phyloP scores from a whole-genome alignment of 139 green algal species.

The Chlorella sorokiniana region DNA sequence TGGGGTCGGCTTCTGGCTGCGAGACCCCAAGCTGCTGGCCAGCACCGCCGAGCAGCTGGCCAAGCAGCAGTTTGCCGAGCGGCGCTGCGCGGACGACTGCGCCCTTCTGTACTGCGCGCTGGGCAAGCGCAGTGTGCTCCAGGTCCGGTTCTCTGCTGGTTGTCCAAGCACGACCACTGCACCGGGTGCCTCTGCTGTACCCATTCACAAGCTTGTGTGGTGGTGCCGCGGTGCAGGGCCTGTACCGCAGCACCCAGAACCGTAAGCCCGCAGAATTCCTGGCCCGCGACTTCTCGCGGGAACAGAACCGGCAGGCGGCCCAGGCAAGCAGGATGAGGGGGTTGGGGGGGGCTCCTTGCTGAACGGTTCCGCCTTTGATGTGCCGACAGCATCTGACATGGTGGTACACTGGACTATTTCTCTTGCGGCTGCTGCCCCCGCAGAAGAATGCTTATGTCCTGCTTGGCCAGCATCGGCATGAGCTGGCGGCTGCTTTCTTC shows the following conservation, averaged over 20 bases:
- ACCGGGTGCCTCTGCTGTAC: neutral
- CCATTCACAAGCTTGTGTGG: neutral
- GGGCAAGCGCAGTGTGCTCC: conserved; percentile 67
- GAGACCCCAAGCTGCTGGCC: conserved; percentile 36
- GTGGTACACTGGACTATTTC: neutral
- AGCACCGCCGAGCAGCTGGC: conserved; percentile 73
- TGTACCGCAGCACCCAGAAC: conserved; percentile 72
- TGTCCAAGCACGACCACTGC: neutral
- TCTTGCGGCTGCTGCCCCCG: neutral
- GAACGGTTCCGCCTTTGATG: neutral
- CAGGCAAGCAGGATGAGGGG: neutral
- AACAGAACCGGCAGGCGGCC: conserved; percentile 63
- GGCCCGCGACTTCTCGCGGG: conserved; percentile 70
- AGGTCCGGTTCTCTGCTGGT: conserved; percentile 23
- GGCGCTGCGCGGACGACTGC: conserved; percentile 76
- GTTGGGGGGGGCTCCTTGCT: neutral
- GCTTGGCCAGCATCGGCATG: conserved; percentile 82
- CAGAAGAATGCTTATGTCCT: conserved; percentile 86
- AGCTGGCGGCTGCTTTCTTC: conserved; percentile 89
- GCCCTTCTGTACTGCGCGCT: conserved; percentile 85
- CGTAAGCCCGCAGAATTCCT: conserved; percentile 86
- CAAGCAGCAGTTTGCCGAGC: conserved; percentile 67
- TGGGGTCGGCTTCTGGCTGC: conserved; percentile 88
- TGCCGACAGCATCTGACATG: neutral
- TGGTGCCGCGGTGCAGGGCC: conserved; percentile 52